A percentile compares a stretch with the other conserved stretches of the same genome.
These are phyloP conservation scores for Carex arenaria DNA, from an alignment of 202 grass and related monocot genomes.

Conservation along the genomic window DNA sequence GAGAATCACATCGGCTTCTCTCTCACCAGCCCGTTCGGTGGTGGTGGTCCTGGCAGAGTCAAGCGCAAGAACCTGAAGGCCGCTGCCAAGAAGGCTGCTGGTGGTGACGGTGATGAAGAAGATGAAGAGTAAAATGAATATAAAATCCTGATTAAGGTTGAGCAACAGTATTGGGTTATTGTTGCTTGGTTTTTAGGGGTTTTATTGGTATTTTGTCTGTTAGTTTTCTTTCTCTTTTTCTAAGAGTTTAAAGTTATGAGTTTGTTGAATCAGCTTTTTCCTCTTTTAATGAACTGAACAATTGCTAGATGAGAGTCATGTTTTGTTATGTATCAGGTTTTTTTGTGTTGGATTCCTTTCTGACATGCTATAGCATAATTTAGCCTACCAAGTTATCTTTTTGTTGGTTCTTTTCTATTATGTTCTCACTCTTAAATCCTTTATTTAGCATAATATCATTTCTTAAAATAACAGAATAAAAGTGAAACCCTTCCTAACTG, in stretches of 20 bases:
- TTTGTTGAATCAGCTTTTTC: slow-evolving; percentile 1
- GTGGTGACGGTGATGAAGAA: slow-evolving; percentile 52
- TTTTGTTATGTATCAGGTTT: slow-evolving; percentile 4
- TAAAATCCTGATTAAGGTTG: slow-evolving; percentile 2
- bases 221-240: neutral
- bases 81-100: slow-evolving; percentile 31
- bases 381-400: neutral
- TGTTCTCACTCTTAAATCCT: neutral
- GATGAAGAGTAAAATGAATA: slow-evolving; percentile 46
- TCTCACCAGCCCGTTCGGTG: slow-evolving; percentile 63
- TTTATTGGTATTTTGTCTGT: neutral
- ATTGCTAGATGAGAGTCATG: slow-evolving; percentile 1
- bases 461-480: too few relatives aligned
- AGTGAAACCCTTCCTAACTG: too few relatives aligned
- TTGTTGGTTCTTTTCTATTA: neutral
- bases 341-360: neutral
- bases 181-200: neutral
- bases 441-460: neutral
- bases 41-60: slow-evolving; percentile 53
- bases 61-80: slow-evolving; percentile 65
- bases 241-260: slow-evolving; percentile 1
- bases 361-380: slow-evolving; percentile 14
- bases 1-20: slow-evolving; percentile 89
- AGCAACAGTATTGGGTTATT: neutral
- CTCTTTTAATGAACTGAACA: neutral